A percentile compares a stretch with the other conserved stretches of the same genome.
Evolutionary conservation across 148 eudicot species (phyloP).

Genomic region (Nepenthes mirabilis): DNA sequence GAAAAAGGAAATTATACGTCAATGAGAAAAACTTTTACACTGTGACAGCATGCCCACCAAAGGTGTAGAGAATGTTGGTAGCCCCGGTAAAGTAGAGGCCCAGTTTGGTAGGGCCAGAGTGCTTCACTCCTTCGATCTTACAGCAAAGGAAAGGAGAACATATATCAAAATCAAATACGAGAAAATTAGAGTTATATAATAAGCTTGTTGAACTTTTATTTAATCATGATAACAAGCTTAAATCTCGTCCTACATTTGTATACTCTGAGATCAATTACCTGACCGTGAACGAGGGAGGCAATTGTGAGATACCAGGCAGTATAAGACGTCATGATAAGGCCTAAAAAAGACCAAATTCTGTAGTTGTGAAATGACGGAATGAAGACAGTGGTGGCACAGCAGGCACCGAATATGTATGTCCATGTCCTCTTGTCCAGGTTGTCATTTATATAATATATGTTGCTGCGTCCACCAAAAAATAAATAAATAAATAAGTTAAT

Average conservation of each 20-base stretch:
- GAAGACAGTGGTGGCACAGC: conserved; percentile 72
- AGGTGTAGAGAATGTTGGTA: conserved; percentile 77
- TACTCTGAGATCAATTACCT: conserved; percentile 22
- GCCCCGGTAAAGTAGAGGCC: conserved; percentile 81
- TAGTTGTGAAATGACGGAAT: conserved; percentile 77
- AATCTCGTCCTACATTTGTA: too few relatives aligned
- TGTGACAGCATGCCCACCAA: conserved; percentile 76
- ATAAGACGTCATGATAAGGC: conserved; percentile 70
- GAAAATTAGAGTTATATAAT: too few relatives aligned
- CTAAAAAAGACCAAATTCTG: conserved; percentile 67
- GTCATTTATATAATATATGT: conserved; percentile 75
- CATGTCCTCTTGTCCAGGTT: conserved; percentile 75
- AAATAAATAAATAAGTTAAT: too few relatives aligned
- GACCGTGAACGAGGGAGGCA: conserved; percentile 74
- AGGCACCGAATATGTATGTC: conserved; percentile 88
- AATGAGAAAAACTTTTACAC: conserved; percentile 28
- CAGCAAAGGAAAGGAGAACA: background rate
- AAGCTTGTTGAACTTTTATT: too few relatives aligned
- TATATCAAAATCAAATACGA: too few relatives aligned
- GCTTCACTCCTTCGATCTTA: conserved; percentile 62
- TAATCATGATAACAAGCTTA: too few relatives aligned
- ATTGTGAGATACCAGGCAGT: conserved; percentile 85
- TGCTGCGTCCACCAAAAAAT: conserved; percentile 24
- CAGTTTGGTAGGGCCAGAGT: conserved; percentile 54
- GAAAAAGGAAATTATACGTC: too few relatives aligned